Conservation (phyloP, 371 early-diverging fungal species). For the Lichtheimia ramosa region DNA sequence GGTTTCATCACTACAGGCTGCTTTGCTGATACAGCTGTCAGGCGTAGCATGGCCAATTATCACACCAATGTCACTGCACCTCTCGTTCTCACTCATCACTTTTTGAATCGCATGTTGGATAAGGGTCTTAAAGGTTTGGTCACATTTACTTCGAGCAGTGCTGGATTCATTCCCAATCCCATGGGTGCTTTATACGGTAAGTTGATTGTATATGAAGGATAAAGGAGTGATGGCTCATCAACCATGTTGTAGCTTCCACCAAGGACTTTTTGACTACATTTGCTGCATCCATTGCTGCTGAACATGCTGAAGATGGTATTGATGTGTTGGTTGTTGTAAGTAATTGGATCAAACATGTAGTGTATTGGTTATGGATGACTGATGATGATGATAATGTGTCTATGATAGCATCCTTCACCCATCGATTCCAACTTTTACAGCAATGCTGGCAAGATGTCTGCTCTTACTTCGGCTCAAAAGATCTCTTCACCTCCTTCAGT, state of each 20-base stretch:
- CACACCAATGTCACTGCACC: constrained; percentile 57
- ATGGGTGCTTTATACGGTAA: constrained; percentile 59
- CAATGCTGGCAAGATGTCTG: constrained; percentile 58
- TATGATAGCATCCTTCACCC: constrained; percentile 56
- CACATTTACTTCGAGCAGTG: constrained; percentile 61
- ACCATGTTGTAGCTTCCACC: constrained; percentile 37
- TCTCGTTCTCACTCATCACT: constrained; percentile 53
- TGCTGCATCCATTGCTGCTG: constrained; percentile 60
- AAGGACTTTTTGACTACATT: constrained; percentile 62
- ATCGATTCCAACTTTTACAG: constrained; percentile 62
- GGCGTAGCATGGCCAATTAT: constrained; percentile 50
- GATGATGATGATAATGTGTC: not conserved
- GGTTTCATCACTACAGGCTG: constrained; percentile 63
- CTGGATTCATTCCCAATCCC: constrained; percentile 59
- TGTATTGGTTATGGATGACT: not conserved
- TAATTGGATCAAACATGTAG: not conserved
- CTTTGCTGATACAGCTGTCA: constrained; percentile 44
- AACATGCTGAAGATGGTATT: constrained; percentile 54
- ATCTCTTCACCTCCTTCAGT: constrained; percentile 49
- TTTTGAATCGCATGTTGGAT: constrained; percentile 48
- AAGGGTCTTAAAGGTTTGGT: constrained; percentile 45
- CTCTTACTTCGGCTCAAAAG: constrained; percentile 47
- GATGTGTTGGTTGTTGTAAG: constrained; percentile 61
- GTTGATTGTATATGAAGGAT: not conserved
- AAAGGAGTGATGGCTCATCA: not conserved